phyloP scores from a whole-genome alignment of 139 green algal genomes.

The Chlorella sp. region DNA sequence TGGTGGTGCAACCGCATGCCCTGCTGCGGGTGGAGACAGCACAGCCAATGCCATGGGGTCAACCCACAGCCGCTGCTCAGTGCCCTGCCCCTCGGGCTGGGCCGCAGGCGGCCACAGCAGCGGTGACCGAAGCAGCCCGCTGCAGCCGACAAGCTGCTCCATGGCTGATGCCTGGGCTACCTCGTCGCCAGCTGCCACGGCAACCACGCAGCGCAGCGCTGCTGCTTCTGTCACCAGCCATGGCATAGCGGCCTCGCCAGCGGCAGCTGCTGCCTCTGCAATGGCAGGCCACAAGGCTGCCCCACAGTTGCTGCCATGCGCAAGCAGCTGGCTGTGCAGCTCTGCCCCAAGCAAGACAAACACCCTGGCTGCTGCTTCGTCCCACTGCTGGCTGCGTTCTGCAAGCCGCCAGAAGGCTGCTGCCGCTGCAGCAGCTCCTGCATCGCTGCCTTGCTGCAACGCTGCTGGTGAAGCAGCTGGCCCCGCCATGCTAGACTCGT shows the following conservation, averaged over 20 bases:
- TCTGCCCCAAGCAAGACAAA: neutral
- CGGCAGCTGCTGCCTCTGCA: neutral
- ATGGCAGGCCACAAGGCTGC: neutral
- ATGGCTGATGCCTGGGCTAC: neutral
- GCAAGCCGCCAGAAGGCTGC: neutral
- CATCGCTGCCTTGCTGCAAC: neutral
- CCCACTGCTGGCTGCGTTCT: neutral
- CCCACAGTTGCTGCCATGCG: neutral
- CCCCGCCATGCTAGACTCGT: neutral
- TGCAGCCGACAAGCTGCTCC: neutral
- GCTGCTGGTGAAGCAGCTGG: neutral
- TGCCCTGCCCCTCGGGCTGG: neutral
- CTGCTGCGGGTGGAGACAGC: neutral
- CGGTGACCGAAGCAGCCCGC: neutral
- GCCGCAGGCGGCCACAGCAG: neutral
- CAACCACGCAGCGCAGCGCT: neutral
- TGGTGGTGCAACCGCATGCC: no score
- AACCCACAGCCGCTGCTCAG: neutral
- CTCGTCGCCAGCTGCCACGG: neutral
- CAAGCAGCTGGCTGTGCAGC: neutral
- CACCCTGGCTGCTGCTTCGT: neutral
- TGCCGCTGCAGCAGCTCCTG: neutral
- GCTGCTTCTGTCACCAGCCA: neutral
- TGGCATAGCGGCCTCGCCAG: neutral
- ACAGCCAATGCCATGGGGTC: constrained; percentile 12